These are phyloP conservation scores for Ophiostoma ips DNA, from an alignment of 2,329 filamentous ascomycete genomes.

Conservation along the genomic window DNA sequence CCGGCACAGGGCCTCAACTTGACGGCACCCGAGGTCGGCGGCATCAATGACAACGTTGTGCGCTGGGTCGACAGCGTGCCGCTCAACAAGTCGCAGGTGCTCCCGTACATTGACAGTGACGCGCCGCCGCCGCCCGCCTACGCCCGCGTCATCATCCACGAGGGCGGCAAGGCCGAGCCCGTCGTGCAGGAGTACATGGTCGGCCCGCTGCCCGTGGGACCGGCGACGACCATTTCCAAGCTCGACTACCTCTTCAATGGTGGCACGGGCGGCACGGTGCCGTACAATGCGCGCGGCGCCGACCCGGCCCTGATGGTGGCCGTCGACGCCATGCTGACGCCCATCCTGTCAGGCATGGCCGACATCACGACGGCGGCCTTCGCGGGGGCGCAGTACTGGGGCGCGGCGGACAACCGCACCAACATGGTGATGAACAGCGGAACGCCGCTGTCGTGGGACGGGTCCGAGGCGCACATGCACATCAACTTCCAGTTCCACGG, in stretches of 20 bases:
- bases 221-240: constrained; percentile 23
- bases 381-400: constrained; percentile 22
- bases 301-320: constrained; percentile 20
- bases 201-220: constrained; percentile 31
- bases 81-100: constrained; percentile 32
- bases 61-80: constrained; percentile 32
- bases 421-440: constrained; percentile 21
- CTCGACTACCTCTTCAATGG: constrained; percentile 31
- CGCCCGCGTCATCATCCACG: constrained; percentile 32
- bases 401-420: constrained; percentile 17
- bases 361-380: constrained; percentile 30
- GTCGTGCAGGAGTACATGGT: constrained; percentile 35
- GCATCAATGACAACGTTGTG: constrained; percentile 31
- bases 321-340: constrained; percentile 23
- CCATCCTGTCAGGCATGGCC: constrained; percentile 20
- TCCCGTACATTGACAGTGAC: constrained; percentile 29
- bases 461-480: constrained; percentile 24
- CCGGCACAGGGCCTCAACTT: constrained; percentile 29
- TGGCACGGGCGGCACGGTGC: constrained; percentile 23
- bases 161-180: constrained; percentile 27
- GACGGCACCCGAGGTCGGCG: constrained; percentile 24
- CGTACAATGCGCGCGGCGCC: constrained; percentile 22
- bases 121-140: constrained; percentile 25
- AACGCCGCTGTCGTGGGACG: constrained; percentile 27
- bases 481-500: constrained; percentile 30